Base-by-base conservation (phyloP, 805 yeast genomes). In the Kodamaea kaohsiungensis region DNA sequence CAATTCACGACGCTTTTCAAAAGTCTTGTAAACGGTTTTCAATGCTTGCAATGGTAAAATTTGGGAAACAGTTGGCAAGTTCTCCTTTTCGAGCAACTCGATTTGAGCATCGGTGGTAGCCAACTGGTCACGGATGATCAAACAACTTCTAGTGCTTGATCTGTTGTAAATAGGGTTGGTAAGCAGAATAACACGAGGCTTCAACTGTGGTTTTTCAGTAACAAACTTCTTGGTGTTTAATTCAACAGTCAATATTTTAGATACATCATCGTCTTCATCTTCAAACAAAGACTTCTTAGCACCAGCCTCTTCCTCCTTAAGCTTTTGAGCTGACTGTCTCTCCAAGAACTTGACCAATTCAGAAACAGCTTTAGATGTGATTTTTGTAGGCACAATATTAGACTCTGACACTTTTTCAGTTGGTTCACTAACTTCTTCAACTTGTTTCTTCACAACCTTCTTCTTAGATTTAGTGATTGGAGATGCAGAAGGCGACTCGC, bases 1-100 rank as follows among this genome's bases (percentile, higher is more conserved):
- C 56, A 95, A 82, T 58, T 85, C 86, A 68, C 98, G 85, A 69
- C 91, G 86, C 56, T 91, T 86, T 71, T 95, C 98, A 64, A 76
- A 95, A n/a, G 89, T 83, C 73, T 91, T 91, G 79, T 85, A 93
- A 56, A 87, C 88, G 35, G 91, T 89, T 69, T 90, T 90, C 59
- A 95, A 78, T 61, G 91, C 88, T 46, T 83, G 78, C 53, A 87
- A 86, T 5, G 95, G 81, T 35, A 91, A 78, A 52, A 92, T 85
- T 62, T 81, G 79, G 18, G 69, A 54, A 45, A 83, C 69, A 40
- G 80, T 70, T 18, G 82, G 79, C 33, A 82, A 72, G 17, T 73
- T 61, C 37, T 72, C 78, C 39, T 69, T 69, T 66, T 83, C 87
- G 52, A 83, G 73, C 53, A 71, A 61, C 52, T 74, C 77, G 54